These are phyloP conservation scores for Fusarium devonianum DNA, from an alignment of 2,329 filamentous ascomycete species.

Conservation along the genomic window DNA sequence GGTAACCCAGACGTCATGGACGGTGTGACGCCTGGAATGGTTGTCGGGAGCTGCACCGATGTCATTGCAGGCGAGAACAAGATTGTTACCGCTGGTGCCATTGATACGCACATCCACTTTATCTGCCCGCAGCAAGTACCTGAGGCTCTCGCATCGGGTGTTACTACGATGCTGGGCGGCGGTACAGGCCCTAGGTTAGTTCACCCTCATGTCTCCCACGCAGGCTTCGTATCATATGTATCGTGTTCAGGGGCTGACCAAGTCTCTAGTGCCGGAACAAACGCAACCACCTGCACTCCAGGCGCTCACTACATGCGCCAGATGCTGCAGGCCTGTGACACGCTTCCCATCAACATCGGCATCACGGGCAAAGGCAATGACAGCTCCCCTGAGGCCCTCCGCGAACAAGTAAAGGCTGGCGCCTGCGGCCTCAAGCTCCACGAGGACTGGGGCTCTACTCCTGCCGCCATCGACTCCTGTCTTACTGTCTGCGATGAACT, in stretches of 20 bases:
- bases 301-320: slow-evolving; percentile 81
- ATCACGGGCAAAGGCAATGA: slow-evolving; percentile 97
- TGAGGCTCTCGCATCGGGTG: slow-evolving; percentile 82
- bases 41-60: slow-evolving; percentile 89
- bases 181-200: slow-evolving; percentile 85
- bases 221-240: background rate
- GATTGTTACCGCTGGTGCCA: slow-evolving; percentile 88
- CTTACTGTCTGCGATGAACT: slow-evolving; percentile 86
- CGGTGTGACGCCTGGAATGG: slow-evolving; percentile 77
- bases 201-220: background rate
- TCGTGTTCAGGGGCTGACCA: slow-evolving; percentile 16
- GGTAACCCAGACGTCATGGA: slow-evolving; percentile 98
- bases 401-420: slow-evolving; percentile 82
- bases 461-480: slow-evolving; percentile 89
- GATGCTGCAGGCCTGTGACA: slow-evolving; percentile 89
- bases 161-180: slow-evolving; percentile 90
- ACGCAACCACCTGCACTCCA: slow-evolving; percentile 92
- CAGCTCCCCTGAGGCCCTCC: slow-evolving; percentile 70
- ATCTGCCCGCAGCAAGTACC: slow-evolving; percentile 93
- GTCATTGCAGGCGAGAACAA: slow-evolving; percentile 89
- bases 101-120: slow-evolving; percentile 92
- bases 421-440: slow-evolving; percentile 92
- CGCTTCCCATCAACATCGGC: slow-evolving; percentile 83
- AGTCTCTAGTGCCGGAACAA: slow-evolving; percentile 74
- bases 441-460: slow-evolving; percentile 94